phyloP scores from a whole-genome alignment of 2,329 filamentous ascomycete species.

The Colletotrichum limetticola region DNA sequence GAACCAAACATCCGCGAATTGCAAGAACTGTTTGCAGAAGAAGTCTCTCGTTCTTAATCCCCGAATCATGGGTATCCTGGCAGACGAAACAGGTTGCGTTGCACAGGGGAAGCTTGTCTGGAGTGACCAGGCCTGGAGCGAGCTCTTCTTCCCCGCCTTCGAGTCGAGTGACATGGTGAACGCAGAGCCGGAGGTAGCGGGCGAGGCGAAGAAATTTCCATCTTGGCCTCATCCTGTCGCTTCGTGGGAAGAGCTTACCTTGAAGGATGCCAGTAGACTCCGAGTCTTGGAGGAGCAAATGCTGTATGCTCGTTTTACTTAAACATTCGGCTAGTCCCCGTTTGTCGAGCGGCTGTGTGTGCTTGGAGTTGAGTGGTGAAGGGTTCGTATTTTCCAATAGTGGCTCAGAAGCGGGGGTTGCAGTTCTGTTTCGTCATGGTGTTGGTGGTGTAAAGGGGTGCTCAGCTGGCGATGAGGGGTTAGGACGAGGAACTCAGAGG shows the following conservation, averaged over 20 bases:
- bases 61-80: constrained; percentile 50
- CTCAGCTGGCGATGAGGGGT: constrained; percentile 25
- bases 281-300: constrained; percentile 61
- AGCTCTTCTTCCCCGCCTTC: constrained; percentile 44
- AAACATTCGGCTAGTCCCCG: constrained; percentile 65
- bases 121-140: constrained; percentile 61
- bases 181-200: neutral
- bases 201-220: constrained; percentile 15
- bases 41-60: constrained; percentile 51
- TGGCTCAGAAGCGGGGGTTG: constrained; percentile 28
- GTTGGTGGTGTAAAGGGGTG: neutral
- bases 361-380: constrained; percentile 54
- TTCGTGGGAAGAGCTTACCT: constrained; percentile 31
- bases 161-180: neutral
- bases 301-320: constrained; percentile 60
- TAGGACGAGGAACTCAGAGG: neutral
- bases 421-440: constrained; percentile 29
- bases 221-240: neutral
- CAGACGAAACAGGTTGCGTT: constrained; percentile 67
- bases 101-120: constrained; percentile 63
- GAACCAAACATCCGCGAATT: constrained; percentile 53
- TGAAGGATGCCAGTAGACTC: constrained; percentile 51
- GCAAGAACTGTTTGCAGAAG: constrained; percentile 49
- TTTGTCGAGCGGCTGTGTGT: constrained; percentile 51
- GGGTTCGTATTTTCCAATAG: neutral